Conservation (phyloP, 1,284 basidiomycete species). For the Inonotus obliquus region DNA sequence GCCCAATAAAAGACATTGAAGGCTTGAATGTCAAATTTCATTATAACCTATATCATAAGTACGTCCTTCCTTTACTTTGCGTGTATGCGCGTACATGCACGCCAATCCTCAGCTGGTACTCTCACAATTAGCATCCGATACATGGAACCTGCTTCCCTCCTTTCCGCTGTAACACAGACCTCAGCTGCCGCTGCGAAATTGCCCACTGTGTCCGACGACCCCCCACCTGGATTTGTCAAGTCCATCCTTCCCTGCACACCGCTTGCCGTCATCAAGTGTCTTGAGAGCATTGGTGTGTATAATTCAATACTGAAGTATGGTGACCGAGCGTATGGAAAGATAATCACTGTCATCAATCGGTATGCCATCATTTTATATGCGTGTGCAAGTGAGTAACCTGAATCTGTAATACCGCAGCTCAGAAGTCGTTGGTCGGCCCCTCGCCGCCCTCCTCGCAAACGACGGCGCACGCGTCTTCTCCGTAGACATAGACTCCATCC, state of each 20-base stretch:
- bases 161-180: constrained; percentile 36
- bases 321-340: constrained; percentile 91
- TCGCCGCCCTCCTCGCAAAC: constrained; percentile 91
- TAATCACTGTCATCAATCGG: constrained; percentile 93
- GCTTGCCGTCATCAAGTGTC: constrained; percentile 91
- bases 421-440: constrained; percentile 93
- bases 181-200: constrained; percentile 23
- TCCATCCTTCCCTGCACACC: constrained; percentile 97
- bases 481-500: constrained; percentile 90
- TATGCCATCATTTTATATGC: constrained; percentile 25
- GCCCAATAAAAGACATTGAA: constrained; percentile 96
- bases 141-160: constrained; percentile 59
- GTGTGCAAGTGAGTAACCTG: no score
- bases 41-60: constrained; percentile 98
- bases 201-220: constrained; percentile 48
- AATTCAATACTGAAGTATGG: constrained; percentile 90
- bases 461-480: constrained; percentile 95
- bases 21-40: constrained; percentile 95
- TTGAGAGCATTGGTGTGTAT: constrained; percentile 91
- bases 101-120: neutral
- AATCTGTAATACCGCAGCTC: constrained; percentile 47
- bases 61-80: constrained; percentile 24
- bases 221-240: constrained; percentile 81
- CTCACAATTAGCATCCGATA: constrained; percentile 61
- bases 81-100: constrained; percentile 1